phyloP scores from a whole-genome alignment of 345 rosid species.

The Hibiscus tridactylites region DNA sequence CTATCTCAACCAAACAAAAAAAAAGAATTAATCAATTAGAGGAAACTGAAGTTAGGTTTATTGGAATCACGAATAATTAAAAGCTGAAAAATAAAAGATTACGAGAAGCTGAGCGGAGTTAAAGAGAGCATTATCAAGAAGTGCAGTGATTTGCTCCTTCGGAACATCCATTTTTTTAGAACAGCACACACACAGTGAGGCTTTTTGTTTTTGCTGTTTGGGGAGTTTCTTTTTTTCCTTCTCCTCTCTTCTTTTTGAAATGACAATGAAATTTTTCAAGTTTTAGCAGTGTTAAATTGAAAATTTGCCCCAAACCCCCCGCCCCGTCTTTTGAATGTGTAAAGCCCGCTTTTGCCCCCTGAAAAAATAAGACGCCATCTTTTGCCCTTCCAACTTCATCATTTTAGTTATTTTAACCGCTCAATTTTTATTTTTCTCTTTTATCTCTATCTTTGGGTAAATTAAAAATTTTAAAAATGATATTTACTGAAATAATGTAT shows the following conservation, averaged over 20 bases:
- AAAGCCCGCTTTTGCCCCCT: neutral
- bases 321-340: neutral
- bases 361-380: neutral
- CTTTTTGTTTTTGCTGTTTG: neutral
- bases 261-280: neutral
- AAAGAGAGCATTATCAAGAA: slow-evolving; percentile 71
- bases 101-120: slow-evolving; percentile 83
- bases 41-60: neutral
- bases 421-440: too few relatives aligned
- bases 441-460: too few relatives aligned
- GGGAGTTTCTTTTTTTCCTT: neutral
- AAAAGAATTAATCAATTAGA: neutral
- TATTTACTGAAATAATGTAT: too few relatives aligned
- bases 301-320: neutral
- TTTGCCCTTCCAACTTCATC: too few relatives aligned
- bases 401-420: too few relatives aligned
- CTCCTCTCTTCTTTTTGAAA: neutral
- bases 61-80: slow-evolving; percentile 10
- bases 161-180: slow-evolving; percentile 62
- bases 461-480: too few relatives aligned
- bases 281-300: neutral
- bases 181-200: neutral
- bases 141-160: slow-evolving; percentile 65
- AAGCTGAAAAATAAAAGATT: slow-evolving; percentile 5
- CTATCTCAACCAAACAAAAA: slow-evolving; percentile 18